phyloP scores from a whole-genome alignment of 441 rosid species.

The Populus hybrid region DNA sequence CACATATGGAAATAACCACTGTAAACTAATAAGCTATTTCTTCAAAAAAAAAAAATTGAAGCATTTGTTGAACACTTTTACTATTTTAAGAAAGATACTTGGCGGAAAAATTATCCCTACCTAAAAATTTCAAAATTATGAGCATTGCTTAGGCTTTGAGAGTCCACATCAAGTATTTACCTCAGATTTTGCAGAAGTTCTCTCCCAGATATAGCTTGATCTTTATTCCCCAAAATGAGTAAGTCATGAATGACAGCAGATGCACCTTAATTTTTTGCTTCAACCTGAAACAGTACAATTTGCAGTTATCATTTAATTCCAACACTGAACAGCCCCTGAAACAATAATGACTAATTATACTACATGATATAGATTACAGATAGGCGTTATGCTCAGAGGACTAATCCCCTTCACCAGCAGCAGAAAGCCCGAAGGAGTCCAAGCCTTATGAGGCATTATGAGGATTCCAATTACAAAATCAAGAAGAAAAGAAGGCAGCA shows the following conservation, averaged over 20 bases:
- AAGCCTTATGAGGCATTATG: background rate
- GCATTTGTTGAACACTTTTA: background rate
- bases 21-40: background rate
- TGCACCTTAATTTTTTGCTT: background rate
- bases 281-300: background rate
- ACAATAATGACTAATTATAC: background rate
- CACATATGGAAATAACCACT: background rate
- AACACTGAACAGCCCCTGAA: background rate
- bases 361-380: background rate
- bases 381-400: background rate
- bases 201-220: conserved; percentile 11
- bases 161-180: conserved; percentile 30
- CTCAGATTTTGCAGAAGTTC: conserved; percentile 23
- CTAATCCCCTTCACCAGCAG: background rate
- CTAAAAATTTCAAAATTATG: conserved; percentile 4
- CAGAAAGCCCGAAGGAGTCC: background rate
- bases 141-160: conserved; percentile 10
- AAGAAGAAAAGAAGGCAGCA: background rate
- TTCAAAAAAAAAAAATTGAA: background rate
- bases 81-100: conserved; percentile 3
- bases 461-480: background rate
- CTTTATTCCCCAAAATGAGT: conserved; percentile 15
- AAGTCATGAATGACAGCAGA: background rate
- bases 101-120: background rate
- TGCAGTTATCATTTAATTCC: background rate